Conservation (phyloP, 768 basidiomycete species). For the Naematelia encephala region DNA sequence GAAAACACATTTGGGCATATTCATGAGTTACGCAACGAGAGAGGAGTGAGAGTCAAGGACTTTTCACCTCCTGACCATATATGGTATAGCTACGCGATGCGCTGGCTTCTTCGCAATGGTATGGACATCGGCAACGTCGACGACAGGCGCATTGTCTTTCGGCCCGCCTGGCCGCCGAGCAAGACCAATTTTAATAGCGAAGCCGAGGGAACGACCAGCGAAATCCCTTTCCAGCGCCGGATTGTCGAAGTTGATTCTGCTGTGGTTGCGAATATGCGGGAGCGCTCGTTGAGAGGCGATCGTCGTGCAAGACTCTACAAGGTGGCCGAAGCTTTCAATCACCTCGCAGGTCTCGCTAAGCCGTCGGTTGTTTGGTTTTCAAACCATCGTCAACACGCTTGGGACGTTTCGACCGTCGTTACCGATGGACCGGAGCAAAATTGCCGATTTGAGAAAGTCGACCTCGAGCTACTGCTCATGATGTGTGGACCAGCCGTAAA, state of each 20-base stretch:
- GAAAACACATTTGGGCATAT: neutral
- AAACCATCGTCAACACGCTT: neutral
- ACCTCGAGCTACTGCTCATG: neutral
- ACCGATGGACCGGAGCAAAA: neutral
- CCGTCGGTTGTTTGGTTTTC: neutral
- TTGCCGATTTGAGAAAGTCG: neutral
- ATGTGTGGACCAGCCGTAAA: neutral
- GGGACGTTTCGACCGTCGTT: neutral
- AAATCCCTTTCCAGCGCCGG: neutral
- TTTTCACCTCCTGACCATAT: neutral
- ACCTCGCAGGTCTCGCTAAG: neutral
- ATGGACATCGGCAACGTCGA: neutral
- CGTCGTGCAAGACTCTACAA: neutral
- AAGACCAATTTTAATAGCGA: neutral
- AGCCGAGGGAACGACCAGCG: neutral
- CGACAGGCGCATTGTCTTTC: neutral
- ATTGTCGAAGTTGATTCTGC: neutral
- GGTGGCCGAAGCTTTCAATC: neutral
- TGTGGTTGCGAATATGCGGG: neutral
- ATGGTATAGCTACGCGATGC: neutral
- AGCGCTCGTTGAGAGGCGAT: neutral
- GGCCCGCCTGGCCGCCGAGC: neutral
- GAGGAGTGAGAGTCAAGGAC: neutral
- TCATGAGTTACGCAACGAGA: neutral
- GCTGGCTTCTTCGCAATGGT: neutral